Evolutionary conservation across 2,329 filamentous ascomycete genomes (phyloP).

Genomic region (Fonsecaea multimorphosa): DNA sequence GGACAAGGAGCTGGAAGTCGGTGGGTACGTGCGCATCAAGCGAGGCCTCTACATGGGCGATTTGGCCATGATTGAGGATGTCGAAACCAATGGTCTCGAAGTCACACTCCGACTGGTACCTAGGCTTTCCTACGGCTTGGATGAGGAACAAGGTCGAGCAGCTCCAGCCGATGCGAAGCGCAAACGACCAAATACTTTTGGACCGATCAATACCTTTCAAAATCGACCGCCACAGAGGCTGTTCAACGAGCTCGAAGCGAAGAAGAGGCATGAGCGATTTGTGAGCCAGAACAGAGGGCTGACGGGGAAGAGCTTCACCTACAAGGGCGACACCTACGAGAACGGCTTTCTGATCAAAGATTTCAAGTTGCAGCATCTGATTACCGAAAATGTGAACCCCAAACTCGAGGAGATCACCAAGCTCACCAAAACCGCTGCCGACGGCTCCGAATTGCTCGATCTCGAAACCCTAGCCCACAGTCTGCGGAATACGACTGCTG

Average conservation of each 20-base stretch:
- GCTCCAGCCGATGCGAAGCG: constrained; percentile 70
- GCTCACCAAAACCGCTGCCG: constrained; percentile 85
- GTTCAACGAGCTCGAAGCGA: constrained; percentile 91
- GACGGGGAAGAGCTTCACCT: constrained; percentile 75
- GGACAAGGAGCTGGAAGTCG: constrained; percentile 80
- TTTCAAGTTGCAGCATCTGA: constrained; percentile 84
- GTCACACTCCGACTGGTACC: constrained; percentile 87
- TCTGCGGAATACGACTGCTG: constrained; percentile 80
- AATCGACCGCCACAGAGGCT: constrained; percentile 83
- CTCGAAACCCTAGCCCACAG: constrained; percentile 88
- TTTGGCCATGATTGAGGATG: constrained; percentile 87
- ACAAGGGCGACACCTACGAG: constrained; percentile 86
- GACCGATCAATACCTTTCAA: constrained; percentile 56
- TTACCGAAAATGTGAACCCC: constrained; percentile 89
- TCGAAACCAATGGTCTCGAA: constrained; percentile 90
- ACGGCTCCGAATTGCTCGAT: constrained; percentile 92
- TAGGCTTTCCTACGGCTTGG: constrained; percentile 86
- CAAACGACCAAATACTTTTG: constrained; percentile 68
- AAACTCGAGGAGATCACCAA: constrained; percentile 94
- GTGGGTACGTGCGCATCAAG: constrained; percentile 89
- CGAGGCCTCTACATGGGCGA: constrained; percentile 84
- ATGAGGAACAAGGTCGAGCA: constrained; percentile 67
- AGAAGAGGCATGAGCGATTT: constrained; percentile 78
- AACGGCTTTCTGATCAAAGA: constrained; percentile 94
- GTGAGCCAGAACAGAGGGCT: constrained; percentile 58